Evolutionary conservation across 129 eudicot genomes (phyloP).

Genomic region (Centella asiatica): DNA sequence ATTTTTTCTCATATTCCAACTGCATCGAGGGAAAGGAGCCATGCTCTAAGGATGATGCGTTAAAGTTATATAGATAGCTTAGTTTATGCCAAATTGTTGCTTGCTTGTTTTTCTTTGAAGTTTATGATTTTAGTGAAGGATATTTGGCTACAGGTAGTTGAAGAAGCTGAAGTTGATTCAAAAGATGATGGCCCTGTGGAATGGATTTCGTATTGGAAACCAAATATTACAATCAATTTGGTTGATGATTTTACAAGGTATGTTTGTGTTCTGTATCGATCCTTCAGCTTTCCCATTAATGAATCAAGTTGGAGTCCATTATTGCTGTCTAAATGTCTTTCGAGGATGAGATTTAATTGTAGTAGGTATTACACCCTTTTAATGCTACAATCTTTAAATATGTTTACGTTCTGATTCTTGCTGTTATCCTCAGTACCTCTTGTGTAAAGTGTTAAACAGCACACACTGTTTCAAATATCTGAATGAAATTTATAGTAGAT

Average conservation of each 20-base stretch:
- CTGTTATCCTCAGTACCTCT: too few species aligned
- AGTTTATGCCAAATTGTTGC: not conserved
- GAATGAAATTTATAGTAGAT: too few species aligned
- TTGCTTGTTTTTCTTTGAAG: not conserved
- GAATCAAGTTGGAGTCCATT: not conserved
- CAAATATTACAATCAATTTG: constrained; percentile 86
- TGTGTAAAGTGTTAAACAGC: too few species aligned
- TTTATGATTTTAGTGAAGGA: constrained; percentile 1
- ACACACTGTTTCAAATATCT: too few species aligned
- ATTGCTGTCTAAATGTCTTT: not conserved
- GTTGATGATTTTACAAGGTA: constrained; percentile 92
- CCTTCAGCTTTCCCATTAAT: not conserved
- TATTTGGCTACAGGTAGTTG: constrained; percentile 38
- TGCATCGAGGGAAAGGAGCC: too few species aligned
- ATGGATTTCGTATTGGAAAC: constrained; percentile 92
- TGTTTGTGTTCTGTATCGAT: constrained; percentile 1
- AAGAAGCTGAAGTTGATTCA: constrained; percentile 44
- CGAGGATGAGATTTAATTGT: too few species aligned
- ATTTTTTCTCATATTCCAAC: too few species aligned
- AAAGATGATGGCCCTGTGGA: constrained; percentile 70
- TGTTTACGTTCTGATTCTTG: too few species aligned
- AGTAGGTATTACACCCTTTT: too few species aligned
- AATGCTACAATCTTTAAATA: too few species aligned
- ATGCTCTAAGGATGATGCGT: too few species aligned
- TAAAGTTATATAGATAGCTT: too few species aligned